phyloP scores from a whole-genome alignment of 768 basidiomycete species.

The Rhizopogon vinicolor region DNA sequence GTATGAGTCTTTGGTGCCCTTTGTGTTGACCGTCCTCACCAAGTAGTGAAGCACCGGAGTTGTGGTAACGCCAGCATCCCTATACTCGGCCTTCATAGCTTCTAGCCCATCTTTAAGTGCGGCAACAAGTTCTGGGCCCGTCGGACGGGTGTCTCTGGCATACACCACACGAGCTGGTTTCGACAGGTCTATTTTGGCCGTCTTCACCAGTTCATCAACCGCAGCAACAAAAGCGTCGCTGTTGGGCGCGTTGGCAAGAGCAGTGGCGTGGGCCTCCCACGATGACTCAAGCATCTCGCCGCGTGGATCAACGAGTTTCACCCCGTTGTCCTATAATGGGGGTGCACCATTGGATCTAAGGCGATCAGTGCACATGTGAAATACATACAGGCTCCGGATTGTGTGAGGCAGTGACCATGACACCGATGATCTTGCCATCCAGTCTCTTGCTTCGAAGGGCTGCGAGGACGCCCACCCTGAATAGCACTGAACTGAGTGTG shows the following conservation, averaged over 20 bases:
- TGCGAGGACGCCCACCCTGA: conserved; percentile 88
- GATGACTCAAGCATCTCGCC: conserved; percentile 96
- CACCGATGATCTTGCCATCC: conserved; percentile 89
- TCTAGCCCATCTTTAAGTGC: conserved; percentile 82
- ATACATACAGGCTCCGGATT: conserved; percentile 89
- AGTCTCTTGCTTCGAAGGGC: conserved; percentile 86
- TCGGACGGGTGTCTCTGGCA: conserved; percentile 90
- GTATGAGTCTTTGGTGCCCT: conserved; percentile 71
- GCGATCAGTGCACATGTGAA: background rate
- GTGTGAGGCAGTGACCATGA: conserved; percentile 99
- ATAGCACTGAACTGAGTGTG: conserved; percentile 85
- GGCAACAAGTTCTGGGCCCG: conserved; percentile 68
- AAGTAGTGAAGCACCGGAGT: conserved; percentile 97
- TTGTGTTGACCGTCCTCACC: conserved; percentile 85
- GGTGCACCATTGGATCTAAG: background rate
- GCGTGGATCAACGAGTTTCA: conserved; percentile 94
- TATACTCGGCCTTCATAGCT: conserved; percentile 61
- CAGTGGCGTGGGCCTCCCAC: conserved; percentile 90
- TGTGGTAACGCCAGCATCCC: conserved; percentile 81
- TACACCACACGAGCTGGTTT: conserved; percentile 83
- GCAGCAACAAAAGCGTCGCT: conserved; percentile 68
- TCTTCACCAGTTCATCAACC: conserved; percentile 57
- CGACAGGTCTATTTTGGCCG: conserved; percentile 69
- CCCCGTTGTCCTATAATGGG: conserved; percentile 83
- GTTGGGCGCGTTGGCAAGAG: conserved; percentile 76